A percentile compares a stretch with the other conserved stretches of the same genome.
These are phyloP conservation scores for Suhomyces maxii DNA, from an alignment of 1,139 yeast species.

Conservation along the genomic window DNA sequence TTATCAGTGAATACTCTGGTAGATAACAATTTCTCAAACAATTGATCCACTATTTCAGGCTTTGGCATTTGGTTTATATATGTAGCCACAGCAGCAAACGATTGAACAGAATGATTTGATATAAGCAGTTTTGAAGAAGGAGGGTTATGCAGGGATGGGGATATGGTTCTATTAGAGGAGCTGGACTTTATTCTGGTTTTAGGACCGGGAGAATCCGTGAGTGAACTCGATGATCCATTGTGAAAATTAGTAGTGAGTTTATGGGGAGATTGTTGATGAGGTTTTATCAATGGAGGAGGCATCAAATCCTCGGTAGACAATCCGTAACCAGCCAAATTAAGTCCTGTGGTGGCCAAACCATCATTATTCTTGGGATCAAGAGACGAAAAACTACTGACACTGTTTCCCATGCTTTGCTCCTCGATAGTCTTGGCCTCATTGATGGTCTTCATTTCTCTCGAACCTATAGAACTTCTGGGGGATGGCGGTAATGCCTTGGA, in stretches of 20 bases:
- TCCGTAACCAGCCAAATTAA: constrained; percentile 27
- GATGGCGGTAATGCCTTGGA: constrained; percentile 8
- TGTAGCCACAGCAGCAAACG: constrained; percentile 34
- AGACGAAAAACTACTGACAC: constrained; percentile 21
- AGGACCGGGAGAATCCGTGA: constrained; percentile 10
- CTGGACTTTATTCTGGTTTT: constrained; percentile 9
- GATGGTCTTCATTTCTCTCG: constrained; percentile 6
- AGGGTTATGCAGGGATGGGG: constrained; percentile 6
- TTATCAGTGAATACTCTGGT: constrained; percentile 39
- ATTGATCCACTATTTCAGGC: constrained; percentile 35
- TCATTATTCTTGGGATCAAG: constrained; percentile 31
- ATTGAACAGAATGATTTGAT: constrained; percentile 25
- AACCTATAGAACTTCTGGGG: constrained; percentile 18
- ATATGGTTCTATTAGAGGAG: constrained; percentile 7
- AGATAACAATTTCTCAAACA: constrained; percentile 41
- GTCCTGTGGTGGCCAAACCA: constrained; percentile 21
- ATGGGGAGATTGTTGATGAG: constrained; percentile 7
- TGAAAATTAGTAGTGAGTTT: constrained; percentile 1
- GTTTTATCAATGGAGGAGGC: constrained; percentile 23
- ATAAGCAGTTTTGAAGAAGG: constrained; percentile 8
- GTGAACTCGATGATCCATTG: constrained; percentile 17
- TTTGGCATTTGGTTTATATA: constrained; percentile 38
- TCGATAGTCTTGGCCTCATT: background rate
- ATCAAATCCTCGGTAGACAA: constrained; percentile 27
- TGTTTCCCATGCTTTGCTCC: constrained; percentile 6